Evolutionary conservation across 495 filamentous ascomycete genomes (phyloP).

Genomic region (Penicillium paradoxum): DNA sequence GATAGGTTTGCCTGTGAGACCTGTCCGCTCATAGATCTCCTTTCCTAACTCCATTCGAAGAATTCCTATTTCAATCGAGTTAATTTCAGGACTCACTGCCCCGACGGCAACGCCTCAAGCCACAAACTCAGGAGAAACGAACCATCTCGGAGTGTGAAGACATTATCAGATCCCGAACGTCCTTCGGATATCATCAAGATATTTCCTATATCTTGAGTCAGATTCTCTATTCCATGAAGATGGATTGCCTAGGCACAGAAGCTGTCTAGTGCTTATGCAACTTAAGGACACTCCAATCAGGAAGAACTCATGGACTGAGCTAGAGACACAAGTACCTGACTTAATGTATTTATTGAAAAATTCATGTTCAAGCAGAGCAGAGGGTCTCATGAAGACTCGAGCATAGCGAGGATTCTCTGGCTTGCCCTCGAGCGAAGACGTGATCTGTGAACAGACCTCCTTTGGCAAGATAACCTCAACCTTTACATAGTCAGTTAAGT

Average conservation of each 20-base stretch:
- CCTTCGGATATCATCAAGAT: slow-evolving; percentile 91
- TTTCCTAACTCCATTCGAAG: slow-evolving; percentile 76
- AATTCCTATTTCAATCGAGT: slow-evolving; percentile 44
- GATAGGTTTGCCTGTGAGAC: slow-evolving; percentile 70
- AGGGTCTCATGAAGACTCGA: slow-evolving; percentile 69
- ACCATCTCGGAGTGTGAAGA: slow-evolving; percentile 72
- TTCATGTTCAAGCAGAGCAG: slow-evolving; percentile 62
- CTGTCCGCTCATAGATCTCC: slow-evolving; percentile 79
- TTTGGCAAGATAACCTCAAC: slow-evolving; percentile 71
- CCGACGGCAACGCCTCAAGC: neutral
- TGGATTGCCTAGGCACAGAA: neutral
- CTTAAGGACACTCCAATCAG: neutral
- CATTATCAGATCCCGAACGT: slow-evolving; percentile 68
- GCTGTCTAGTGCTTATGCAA: neutral
- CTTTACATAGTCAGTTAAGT: slow-evolving; percentile 36
- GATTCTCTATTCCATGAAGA: neutral
- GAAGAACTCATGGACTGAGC: neutral
- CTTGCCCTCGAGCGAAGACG: slow-evolving; percentile 46
- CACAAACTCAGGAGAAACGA: slow-evolving; percentile 3
- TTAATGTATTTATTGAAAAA: slow-evolving; percentile 91
- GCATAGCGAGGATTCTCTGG: slow-evolving; percentile 51
- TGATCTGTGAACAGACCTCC: slow-evolving; percentile 55
- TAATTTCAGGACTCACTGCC: neutral
- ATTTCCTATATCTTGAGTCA: slow-evolving; percentile 53
- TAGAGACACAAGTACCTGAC: slow-evolving; percentile 49